A percentile compares a stretch with the other conserved stretches of the same genome.
Conservation (phyloP, 1,284 basidiomycete species). For the Lentinus polychrous region DNA sequence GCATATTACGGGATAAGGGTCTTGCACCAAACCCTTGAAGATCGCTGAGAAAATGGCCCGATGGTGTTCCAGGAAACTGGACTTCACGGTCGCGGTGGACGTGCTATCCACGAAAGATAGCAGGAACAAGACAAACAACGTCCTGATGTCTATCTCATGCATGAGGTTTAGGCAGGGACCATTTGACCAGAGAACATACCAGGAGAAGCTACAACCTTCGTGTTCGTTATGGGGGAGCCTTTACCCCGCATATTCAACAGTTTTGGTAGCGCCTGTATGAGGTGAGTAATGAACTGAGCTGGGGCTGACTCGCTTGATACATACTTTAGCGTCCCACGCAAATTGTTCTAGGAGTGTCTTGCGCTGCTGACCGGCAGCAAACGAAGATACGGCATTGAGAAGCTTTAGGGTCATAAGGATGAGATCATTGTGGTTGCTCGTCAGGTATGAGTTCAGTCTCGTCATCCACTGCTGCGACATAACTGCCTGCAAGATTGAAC, state of each 20-base stretch:
- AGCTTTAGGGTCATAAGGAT: slow-evolving; percentile 60
- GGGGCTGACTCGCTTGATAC: slow-evolving; percentile 1
- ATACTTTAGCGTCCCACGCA: slow-evolving; percentile 71
- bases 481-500: slow-evolving; percentile 51
- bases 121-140: slow-evolving; percentile 60
- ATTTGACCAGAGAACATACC: slow-evolving; percentile 32
- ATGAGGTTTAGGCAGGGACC: neutral
- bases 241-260: slow-evolving; percentile 65
- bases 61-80: slow-evolving; percentile 60
- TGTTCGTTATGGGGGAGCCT: slow-evolving; percentile 31
- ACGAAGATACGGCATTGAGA: slow-evolving; percentile 50
- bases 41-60: slow-evolving; percentile 52
- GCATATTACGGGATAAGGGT: slow-evolving; percentile 50
- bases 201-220: slow-evolving; percentile 44
- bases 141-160: slow-evolving; percentile 55
- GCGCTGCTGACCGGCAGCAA: slow-evolving; percentile 57
- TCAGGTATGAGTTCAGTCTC: slow-evolving; percentile 51
- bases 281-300: neutral
- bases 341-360: slow-evolving; percentile 57
- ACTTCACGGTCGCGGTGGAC: slow-evolving; percentile 45
- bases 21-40: slow-evolving; percentile 62
- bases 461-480: slow-evolving; percentile 47
- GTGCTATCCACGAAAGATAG: slow-evolving; percentile 56
- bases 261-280: slow-evolving; percentile 51
- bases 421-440: slow-evolving; percentile 52